Conservation (phyloP, 345 rosid genomes). For the Eucalyptus pumila region DNA sequence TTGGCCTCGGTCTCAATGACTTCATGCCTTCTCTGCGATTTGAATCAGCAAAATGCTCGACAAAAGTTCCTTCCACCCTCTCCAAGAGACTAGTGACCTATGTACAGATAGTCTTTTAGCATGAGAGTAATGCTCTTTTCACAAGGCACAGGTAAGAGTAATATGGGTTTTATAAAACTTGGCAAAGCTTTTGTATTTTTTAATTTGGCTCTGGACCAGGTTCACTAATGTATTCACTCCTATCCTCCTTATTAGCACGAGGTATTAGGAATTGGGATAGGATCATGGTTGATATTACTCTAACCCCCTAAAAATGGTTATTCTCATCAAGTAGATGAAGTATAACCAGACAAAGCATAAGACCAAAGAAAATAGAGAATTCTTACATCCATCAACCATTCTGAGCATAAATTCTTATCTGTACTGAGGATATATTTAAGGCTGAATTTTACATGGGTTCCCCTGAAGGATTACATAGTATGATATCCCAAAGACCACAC, state of each 20-base stretch:
- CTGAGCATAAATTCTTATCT: not conserved
- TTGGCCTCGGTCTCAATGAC: constrained; percentile 42
- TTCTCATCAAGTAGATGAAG: not conserved
- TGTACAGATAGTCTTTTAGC: not conserved
- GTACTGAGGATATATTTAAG: not conserved
- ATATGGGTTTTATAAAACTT: not conserved
- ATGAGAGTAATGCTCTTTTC: not conserved
- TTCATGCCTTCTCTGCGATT: constrained; percentile 52
- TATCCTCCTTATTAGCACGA: not conserved
- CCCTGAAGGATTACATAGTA: not conserved
- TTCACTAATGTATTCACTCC: not conserved
- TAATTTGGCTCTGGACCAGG: not conserved
- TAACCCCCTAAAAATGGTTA: not conserved
- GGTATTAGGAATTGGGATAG: not conserved
- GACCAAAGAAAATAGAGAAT: not conserved
- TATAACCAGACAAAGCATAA: not conserved
- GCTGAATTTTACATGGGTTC: not conserved
- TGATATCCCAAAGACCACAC: not conserved
- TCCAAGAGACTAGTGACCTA: constrained; percentile 47
- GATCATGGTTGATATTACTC: not conserved
- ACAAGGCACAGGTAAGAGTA: not conserved
- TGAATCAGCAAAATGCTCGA: constrained; percentile 52
- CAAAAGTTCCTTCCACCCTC: constrained; percentile 50
- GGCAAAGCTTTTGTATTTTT: not conserved
- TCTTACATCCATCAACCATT: not conserved